Conservation (phyloP, 257 asterid species). For the Capsicum baccatum region DNA sequence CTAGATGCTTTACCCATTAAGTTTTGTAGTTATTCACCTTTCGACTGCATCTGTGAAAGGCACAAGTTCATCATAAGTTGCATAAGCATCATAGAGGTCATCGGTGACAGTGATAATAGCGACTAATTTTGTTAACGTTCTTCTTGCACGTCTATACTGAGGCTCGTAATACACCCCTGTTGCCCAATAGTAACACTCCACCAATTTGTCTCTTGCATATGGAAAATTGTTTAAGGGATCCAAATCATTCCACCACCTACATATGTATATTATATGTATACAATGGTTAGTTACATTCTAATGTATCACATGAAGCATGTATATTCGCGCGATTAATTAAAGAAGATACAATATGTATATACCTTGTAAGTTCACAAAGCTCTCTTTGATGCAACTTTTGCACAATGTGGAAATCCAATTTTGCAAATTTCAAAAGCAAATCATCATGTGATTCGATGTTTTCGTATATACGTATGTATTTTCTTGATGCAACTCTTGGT, state of each 20-base stretch:
- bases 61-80: background rate
- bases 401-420: background rate
- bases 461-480: background rate
- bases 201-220: conserved; percentile 34
- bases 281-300: no score
- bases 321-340: background rate
- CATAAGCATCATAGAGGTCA: background rate
- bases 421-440: background rate
- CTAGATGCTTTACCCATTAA: no score
- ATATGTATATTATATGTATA: background rate
- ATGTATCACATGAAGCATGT: no score
- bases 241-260: conserved; percentile 29
- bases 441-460: background rate
- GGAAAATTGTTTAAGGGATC: background rate
- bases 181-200: conserved; percentile 25
- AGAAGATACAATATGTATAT: background rate
- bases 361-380: background rate
- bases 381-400: background rate
- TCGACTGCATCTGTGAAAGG: background rate
- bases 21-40: background rate
- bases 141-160: background rate
- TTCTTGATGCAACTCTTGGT: background rate
- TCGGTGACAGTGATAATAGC: background rate
- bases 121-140: background rate
- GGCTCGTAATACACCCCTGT: background rate